These are phyloP conservation scores for Tolypocladium guangdongense DNA, from an alignment of 2,329 filamentous ascomycete genomes.

Conservation along the genomic window DNA sequence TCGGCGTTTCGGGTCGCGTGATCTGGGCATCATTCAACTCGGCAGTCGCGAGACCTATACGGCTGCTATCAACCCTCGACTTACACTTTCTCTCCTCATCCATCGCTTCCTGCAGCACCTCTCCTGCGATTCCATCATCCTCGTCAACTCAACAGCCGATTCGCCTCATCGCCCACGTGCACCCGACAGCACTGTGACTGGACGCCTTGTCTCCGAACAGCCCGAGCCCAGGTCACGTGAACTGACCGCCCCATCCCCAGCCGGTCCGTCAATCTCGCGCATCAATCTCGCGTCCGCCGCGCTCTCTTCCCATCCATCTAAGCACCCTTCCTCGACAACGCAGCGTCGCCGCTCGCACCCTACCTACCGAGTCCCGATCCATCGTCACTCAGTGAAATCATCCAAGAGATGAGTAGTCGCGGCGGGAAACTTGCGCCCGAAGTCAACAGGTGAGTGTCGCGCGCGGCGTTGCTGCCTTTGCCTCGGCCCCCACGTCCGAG, in stretches of 20 bases:
- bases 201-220: neutral
- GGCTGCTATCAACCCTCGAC: neutral
- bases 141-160: neutral
- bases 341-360: constrained; percentile 8
- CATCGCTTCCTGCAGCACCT: neutral
- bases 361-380: constrained; percentile 19
- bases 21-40: neutral
- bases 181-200: neutral
- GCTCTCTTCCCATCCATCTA: constrained; percentile 18
- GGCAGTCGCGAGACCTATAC: neutral
- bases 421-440: constrained; percentile 96
- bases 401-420: constrained; percentile 90
- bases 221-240: constrained; percentile 14
- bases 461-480: neutral
- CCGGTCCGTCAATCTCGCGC: too few species aligned
- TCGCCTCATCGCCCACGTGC: neutral
- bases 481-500: neutral
- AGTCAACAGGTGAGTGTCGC: constrained; percentile 70
- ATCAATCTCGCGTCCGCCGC: constrained; percentile 14
- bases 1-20: neutral
- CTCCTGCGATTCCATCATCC: neutral
- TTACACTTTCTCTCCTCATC: neutral
- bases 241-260: too few species aligned
- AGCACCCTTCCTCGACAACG: constrained; percentile 10
- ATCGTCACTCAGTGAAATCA: constrained; percentile 20